phyloP scores from a whole-genome alignment of 345 rosid species.

The Arabidopsis arenosa region DNA sequence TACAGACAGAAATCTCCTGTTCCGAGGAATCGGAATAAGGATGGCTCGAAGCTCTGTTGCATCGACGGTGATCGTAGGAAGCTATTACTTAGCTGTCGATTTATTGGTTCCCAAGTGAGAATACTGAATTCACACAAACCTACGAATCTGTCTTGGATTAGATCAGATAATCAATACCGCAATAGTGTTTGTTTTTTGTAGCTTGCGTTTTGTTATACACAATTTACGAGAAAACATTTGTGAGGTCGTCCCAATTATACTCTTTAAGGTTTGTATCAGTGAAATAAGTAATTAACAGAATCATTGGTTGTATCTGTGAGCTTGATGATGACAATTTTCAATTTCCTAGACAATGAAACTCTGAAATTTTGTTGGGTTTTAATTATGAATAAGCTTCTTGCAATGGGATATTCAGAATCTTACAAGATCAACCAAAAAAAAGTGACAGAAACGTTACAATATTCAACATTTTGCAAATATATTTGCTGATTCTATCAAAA shows the following conservation, averaged over 20 bases:
- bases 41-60: conserved; percentile 78
- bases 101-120: conserved; percentile 48
- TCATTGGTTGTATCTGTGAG: neutral
- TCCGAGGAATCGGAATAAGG: conserved; percentile 66
- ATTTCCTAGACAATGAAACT: neutral
- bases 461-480: neutral
- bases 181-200: neutral
- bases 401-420: neutral
- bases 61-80: conserved; percentile 65
- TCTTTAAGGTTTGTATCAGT: neutral
- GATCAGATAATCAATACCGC: neutral
- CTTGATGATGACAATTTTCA: neutral
- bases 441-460: neutral
- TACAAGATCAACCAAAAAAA: neutral
- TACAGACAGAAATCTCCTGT: conserved; percentile 70
- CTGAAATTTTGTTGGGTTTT: neutral
- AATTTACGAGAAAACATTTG: neutral
- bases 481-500: neutral
- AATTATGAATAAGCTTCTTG: neutral
- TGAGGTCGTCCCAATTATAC: neutral
- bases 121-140: neutral
- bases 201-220: neutral
- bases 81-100: conserved; percentile 65
- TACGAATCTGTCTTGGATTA: neutral
- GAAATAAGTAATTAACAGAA: neutral